phyloP scores from a whole-genome alignment of 139 green algal genomes.

The Mesotaenium endlicherianum region DNA sequence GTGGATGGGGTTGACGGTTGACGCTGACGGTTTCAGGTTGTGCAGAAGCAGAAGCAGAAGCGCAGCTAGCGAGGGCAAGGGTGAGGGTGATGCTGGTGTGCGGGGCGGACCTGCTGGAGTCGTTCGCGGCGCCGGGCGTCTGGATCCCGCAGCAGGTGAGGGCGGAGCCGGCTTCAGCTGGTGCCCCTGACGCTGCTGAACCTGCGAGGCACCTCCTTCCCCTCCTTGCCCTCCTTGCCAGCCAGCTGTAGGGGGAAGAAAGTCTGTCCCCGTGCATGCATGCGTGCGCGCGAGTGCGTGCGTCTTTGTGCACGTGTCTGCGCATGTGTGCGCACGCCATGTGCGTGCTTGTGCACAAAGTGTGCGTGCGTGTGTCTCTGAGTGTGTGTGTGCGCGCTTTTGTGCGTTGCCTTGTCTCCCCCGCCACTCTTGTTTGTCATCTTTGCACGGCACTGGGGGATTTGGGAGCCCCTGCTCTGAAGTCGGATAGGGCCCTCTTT shows the following conservation, averaged over 20 bases:
- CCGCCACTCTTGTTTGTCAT: too few species aligned
- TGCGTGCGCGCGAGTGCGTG: neutral
- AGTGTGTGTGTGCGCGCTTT: too few species aligned
- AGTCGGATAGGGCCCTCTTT: too few species aligned
- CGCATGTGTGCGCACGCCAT: too few species aligned
- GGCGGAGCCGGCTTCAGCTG: neutral
- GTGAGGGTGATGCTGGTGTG: conserved; percentile 67
- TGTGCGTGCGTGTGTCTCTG: too few species aligned
- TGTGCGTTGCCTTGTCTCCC: too few species aligned
- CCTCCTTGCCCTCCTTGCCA: neutral
- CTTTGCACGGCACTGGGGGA: too few species aligned
- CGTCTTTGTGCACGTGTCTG: neutral
- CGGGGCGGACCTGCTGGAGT: conserved; percentile 72
- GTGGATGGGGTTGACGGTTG: too few species aligned
- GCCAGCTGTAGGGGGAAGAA: neutral
- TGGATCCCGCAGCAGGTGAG: conserved; percentile 64
- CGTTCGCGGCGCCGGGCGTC: conserved; percentile 66
- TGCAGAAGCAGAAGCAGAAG: neutral
- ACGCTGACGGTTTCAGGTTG: too few species aligned
- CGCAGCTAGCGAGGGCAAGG: neutral
- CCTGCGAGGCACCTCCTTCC: neutral
- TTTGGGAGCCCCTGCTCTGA: too few species aligned
- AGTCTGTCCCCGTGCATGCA: neutral
- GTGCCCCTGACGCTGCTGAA: neutral
- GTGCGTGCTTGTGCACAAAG: too few species aligned